Evolutionary conservation across 495 filamentous ascomycete genomes (phyloP).

Genomic region (Penicillium pulvis): DNA sequence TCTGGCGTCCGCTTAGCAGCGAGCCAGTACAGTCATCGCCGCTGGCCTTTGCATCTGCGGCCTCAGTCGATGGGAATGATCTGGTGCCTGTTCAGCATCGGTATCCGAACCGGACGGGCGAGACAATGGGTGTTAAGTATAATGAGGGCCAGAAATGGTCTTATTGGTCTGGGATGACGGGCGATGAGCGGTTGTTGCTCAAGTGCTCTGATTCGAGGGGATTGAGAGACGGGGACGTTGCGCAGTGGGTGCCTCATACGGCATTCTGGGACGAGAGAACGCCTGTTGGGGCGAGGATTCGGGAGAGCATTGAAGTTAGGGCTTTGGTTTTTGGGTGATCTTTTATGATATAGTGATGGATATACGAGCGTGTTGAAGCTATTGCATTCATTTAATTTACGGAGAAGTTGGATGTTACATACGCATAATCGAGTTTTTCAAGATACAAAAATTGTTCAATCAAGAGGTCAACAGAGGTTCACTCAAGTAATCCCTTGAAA

Average conservation of each 20-base stretch:
- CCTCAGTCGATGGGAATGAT: slow-evolving; percentile 57
- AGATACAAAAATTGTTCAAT: too few species aligned
- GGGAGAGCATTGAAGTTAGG: slow-evolving; percentile 75
- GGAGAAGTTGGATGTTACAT: too few species aligned
- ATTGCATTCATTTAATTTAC: too few species aligned
- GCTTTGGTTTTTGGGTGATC: slow-evolving; percentile 72
- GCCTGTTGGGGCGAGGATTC: slow-evolving; percentile 55
- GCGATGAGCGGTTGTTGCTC: slow-evolving; percentile 73
- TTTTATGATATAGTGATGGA: background rate
- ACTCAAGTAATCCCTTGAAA: too few species aligned
- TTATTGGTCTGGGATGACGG: slow-evolving; percentile 77
- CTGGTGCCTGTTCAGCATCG: slow-evolving; percentile 73
- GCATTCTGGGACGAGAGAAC: slow-evolving; percentile 78
- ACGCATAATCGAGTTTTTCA: too few species aligned
- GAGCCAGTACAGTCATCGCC: slow-evolving; percentile 70
- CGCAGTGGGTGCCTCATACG: slow-evolving; percentile 74
- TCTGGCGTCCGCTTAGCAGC: slow-evolving; percentile 73
- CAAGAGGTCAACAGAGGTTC: too few species aligned
- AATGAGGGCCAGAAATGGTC: slow-evolving; percentile 66
- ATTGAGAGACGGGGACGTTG: slow-evolving; percentile 54
- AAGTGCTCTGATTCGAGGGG: slow-evolving; percentile 71
- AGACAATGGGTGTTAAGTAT: slow-evolving; percentile 73
- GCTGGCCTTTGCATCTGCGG: slow-evolving; percentile 68
- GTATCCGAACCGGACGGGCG: slow-evolving; percentile 70
- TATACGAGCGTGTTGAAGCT: too few species aligned